Conservation (phyloP, 2,329 filamentous ascomycete genomes). For the Colletotrichum limetticola region DNA sequence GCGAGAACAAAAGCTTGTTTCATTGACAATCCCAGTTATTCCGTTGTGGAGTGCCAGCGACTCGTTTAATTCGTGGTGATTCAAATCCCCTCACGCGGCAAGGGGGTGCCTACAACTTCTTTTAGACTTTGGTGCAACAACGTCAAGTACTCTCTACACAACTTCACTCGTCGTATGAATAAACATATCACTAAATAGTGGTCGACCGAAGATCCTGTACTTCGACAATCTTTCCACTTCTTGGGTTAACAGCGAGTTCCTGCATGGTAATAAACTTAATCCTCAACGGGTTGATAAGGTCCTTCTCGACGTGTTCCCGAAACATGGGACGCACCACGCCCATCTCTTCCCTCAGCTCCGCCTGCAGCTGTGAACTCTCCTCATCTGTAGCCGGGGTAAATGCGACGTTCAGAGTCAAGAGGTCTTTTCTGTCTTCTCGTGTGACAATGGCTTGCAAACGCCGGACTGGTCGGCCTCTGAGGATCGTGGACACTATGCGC, state of each 20-base stretch:
- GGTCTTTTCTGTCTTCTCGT: constrained; percentile 18
- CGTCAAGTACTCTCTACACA: neutral
- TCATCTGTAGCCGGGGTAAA: constrained; percentile 4
- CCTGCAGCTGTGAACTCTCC: constrained; percentile 13
- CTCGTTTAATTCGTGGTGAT: neutral
- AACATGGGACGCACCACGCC: constrained; percentile 26
- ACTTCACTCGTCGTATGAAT: neutral
- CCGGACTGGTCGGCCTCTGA: constrained; percentile 3
- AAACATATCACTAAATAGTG: neutral
- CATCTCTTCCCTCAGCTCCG: constrained; percentile 5
- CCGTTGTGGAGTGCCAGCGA: neutral
- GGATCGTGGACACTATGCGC: constrained; percentile 15
- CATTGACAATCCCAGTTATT: neutral
- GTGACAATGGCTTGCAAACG: constrained; percentile 25
- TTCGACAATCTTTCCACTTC: constrained; percentile 24
- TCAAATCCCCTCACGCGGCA: neutral
- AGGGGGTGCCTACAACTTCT: neutral
- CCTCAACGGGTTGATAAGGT: constrained; percentile 17
- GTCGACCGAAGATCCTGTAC: constrained; percentile 27
- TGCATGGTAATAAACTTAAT: constrained; percentile 18
- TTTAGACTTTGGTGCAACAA: neutral
- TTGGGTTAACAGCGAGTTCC: constrained; percentile 24
- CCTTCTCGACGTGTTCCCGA: constrained; percentile 25
- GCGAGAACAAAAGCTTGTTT: constrained; percentile 2
- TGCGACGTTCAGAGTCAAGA: constrained; percentile 16